phyloP scores from a whole-genome alignment of 148 eudicot genomes.

The Diospyros kaki region DNA sequence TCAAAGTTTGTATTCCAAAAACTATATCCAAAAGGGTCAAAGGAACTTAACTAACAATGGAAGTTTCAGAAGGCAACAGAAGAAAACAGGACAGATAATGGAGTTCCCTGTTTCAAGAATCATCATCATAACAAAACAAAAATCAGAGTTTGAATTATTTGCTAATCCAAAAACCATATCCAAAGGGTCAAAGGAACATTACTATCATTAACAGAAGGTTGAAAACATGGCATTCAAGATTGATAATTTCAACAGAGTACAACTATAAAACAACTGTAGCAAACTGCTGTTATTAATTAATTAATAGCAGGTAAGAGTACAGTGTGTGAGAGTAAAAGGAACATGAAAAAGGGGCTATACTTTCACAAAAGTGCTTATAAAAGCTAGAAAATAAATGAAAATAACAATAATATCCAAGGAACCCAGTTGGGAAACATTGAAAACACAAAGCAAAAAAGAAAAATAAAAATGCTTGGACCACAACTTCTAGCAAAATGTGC shows the following conservation, averaged over 20 bases:
- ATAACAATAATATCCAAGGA: slow-evolving; percentile 11
- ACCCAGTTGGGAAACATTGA: slow-evolving; percentile 5
- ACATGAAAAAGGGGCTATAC: neutral
- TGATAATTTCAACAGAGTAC: neutral
- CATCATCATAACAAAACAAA: too few relatives aligned
- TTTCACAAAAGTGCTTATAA: neutral
- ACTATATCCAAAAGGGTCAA: too few relatives aligned
- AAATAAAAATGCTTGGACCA: slow-evolving; percentile 41
- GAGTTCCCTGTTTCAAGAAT: too few relatives aligned
- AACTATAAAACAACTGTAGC: neutral
- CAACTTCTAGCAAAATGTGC: slow-evolving; percentile 21
- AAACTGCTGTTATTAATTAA: neutral
- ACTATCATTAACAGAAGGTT: neutral
- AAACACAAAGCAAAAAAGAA: slow-evolving; percentile 12
- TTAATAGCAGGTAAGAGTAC: neutral
- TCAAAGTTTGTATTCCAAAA: too few relatives aligned
- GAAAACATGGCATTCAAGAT: neutral
- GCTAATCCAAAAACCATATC: too few relatives aligned
- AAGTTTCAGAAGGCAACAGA: too few relatives aligned
- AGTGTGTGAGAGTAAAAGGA: neutral
- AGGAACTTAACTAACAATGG: too few relatives aligned
- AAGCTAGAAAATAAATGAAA: neutral
- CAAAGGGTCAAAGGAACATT: too few relatives aligned
- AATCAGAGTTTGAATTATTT: too few relatives aligned
- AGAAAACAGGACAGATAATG: too few relatives aligned